These are phyloP conservation scores for Pelargonium nanum DNA, from an alignment of 345 rosid genomes.

Conservation along the genomic window DNA sequence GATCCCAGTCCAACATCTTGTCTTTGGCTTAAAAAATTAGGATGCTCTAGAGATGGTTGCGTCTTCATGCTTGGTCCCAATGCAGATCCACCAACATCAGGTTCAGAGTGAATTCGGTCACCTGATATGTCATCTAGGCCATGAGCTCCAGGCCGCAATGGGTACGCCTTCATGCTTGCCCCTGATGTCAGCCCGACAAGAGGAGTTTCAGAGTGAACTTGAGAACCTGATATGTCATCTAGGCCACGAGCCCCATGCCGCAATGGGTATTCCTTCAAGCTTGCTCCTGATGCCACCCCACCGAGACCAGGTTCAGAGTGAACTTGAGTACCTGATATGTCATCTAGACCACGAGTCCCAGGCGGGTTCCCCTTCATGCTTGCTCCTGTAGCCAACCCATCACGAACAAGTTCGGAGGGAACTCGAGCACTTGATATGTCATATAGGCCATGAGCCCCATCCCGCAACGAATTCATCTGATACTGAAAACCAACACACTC, in stretches of 20 bases:
- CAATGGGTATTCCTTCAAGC: neutral
- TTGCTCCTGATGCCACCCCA: too few relatives aligned
- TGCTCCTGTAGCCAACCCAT: neutral
- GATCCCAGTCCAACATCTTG: conserved; percentile 18
- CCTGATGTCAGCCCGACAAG: neutral
- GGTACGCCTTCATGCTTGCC: neutral
- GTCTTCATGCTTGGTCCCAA: conserved; percentile 20
- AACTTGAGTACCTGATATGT: neutral
- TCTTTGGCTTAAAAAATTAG: conserved; percentile 17
- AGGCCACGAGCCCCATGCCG: neutral
- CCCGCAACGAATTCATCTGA: neutral
- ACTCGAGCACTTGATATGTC: neutral
- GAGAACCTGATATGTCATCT: neutral
- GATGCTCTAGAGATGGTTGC: conserved; percentile 23
- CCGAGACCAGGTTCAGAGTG: neutral
- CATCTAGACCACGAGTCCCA: neutral
- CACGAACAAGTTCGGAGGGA: neutral
- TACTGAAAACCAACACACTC: neutral
- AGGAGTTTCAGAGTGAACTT: neutral
- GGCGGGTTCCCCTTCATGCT: neutral
- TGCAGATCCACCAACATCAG: conserved; percentile 16
- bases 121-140: conserved; percentile 18
- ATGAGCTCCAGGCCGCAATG: conserved; percentile 17
- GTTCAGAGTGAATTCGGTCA: conserved; percentile 18
- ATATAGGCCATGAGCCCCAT: neutral